phyloP scores from a whole-genome alignment of 2,329 filamentous ascomycete species.

The Nemania sp. region DNA sequence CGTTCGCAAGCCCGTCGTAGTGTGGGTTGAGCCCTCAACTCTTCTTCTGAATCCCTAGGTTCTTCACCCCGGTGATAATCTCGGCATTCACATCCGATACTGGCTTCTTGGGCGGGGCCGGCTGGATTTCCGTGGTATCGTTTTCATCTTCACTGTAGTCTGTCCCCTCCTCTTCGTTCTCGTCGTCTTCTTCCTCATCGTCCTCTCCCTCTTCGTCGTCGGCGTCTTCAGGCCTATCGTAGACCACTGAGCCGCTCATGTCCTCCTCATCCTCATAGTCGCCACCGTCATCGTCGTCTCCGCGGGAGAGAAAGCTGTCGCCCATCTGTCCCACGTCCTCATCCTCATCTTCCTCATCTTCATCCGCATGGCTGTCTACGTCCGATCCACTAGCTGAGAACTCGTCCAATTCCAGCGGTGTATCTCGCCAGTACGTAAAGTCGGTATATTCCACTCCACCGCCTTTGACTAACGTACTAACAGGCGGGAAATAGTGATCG shows the following conservation, averaged over 20 bases:
- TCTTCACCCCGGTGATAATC: slow-evolving; percentile 69
- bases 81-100: slow-evolving; percentile 66
- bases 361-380: slow-evolving; percentile 57
- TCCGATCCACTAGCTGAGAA: slow-evolving; percentile 81
- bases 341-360: slow-evolving; percentile 60
- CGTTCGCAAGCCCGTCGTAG: not conserved
- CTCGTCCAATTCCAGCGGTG: slow-evolving; percentile 84
- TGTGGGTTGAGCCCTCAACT: not conserved
- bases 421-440: slow-evolving; percentile 95
- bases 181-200: slow-evolving; percentile 44
- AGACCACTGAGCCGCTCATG: slow-evolving; percentile 56
- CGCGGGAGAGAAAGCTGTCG: slow-evolving; percentile 59
- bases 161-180: slow-evolving; percentile 53
- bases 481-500: slow-evolving; percentile 97
- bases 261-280: slow-evolving; percentile 59
- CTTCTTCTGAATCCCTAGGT: slow-evolving; percentile 62
- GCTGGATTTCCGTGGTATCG: slow-evolving; percentile 37
- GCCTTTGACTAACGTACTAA: slow-evolving; percentile 85
- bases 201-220: slow-evolving; percentile 53
- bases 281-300: slow-evolving; percentile 53
- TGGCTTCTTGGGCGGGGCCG: slow-evolving; percentile 36
- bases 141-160: slow-evolving; percentile 48
- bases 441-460: slow-evolving; percentile 96
- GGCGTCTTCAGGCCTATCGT: slow-evolving; percentile 54
- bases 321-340: slow-evolving; percentile 59